Evolutionary conservation across 345 rosid species (phyloP), one percentile per base, ranked within the genome.

Genomic region (Microcos paniculata): DNA sequence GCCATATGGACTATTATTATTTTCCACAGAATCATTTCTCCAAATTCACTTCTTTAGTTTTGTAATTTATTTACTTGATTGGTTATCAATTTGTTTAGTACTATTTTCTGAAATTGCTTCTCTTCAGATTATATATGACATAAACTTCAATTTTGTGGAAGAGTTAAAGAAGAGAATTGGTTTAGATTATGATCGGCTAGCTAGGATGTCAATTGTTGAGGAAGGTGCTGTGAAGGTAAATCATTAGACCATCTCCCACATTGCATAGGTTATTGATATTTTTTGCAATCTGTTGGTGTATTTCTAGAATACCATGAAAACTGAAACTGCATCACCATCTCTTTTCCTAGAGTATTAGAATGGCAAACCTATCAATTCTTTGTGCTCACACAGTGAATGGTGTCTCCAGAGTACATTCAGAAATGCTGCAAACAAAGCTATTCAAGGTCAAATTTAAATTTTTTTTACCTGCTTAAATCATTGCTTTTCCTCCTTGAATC

Each of bases 211-310:
- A 70, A 82, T 86, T 61, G 71, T 86, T 48, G 89, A 86, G 80
- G 89, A 86, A 65, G 87, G 89, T 75, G 87, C 89, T 35, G 79
- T 76, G 28, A 85, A 85, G 88, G 88, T 85, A 80, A 28, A 35
- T 49, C 21, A 42, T 35, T 23, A 70, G 43, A 40, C 74, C 48
- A 75, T 52, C 49, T 21, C 40, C 40, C 43, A 49, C 28, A 48
- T 7, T 26, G 33, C 4, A 28, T 48, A 9, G 57, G 5, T 21
- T 42, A 58, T 15, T 58, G 14, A 14, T 13, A 19, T 58, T 8
- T 64, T 38, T 38, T 72, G 7, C 67, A 30, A 13, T 56, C 6
- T 58, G 30, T 52, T 73, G 38, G 63, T 66, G 65, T 38, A 30
- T 63, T 70, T n/a, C 62, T 57, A 57, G 43, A 4, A n/a, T 57